A percentile compares a stretch with the other conserved stretches of the same genome.
phyloP scores from a whole-genome alignment of 192 early-diverging fungal species.

The Backusella morwellensis region DNA sequence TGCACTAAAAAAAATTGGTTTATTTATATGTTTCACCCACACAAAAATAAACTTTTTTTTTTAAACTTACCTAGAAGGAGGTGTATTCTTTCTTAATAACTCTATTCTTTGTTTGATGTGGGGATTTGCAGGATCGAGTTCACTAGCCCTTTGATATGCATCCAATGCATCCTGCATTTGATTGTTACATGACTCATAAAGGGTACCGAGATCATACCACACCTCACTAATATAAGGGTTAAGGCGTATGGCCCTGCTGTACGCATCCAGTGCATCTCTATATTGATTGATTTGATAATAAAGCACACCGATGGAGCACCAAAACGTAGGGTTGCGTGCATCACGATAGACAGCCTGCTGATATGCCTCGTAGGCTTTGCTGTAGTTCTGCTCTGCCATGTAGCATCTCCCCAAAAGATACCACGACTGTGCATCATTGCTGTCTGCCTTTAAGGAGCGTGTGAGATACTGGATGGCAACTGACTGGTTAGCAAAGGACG shows the following conservation, averaged over 20 bases:
- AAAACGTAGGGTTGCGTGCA: conserved; percentile 91
- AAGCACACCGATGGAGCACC: conserved; percentile 98
- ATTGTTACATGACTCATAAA: conserved; percentile 98
- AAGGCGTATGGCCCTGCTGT: conserved; percentile 89
- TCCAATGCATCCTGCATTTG: conserved; percentile 96
- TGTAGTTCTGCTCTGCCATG: conserved; percentile 93
- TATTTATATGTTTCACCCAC: not conserved
- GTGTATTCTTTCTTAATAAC: conserved; percentile 23
- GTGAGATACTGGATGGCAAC: conserved; percentile 80
- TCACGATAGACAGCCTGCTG: conserved; percentile 96
- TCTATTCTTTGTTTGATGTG: conserved; percentile 31
- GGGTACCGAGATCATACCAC: conserved; percentile 95
- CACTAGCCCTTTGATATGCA: conserved; percentile 92
- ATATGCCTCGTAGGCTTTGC: conserved; percentile 95
- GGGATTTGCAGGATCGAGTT: conserved; percentile 84
- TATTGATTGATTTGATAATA: conserved; percentile 98
- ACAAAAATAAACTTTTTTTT: not conserved
- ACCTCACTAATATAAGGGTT: conserved; percentile 95
- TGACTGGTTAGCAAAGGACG: conserved; percentile 82
- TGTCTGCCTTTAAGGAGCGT: conserved; percentile 82
- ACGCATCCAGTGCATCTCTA: conserved; percentile 95
- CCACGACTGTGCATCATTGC: conserved; percentile 89
- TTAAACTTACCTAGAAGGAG: conserved; percentile 1
- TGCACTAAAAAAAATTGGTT: not conserved
- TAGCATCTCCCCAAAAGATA: conserved; percentile 95